phyloP scores from a whole-genome alignment of 345 rosid genomes.

The Geranium rotundifolium region DNA sequence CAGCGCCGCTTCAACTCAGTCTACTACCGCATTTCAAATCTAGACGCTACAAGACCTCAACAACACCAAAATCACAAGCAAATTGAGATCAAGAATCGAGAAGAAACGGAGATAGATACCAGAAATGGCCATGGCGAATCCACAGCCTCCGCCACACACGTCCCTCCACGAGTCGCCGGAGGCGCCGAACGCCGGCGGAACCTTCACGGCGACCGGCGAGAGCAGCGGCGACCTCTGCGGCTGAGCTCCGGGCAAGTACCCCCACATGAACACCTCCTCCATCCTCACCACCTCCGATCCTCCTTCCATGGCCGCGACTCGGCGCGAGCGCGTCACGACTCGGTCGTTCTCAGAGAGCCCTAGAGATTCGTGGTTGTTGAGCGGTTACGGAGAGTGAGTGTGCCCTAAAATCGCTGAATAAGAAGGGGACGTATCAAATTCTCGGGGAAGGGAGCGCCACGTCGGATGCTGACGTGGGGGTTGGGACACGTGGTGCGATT shows the following conservation, averaged over 20 bases:
- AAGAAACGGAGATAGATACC: conserved; percentile 40
- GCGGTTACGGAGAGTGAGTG: neutral
- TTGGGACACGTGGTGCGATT: conserved; percentile 26
- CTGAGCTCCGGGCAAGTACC: conserved; percentile 88
- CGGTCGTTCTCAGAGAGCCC: neutral
- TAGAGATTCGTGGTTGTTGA: neutral
- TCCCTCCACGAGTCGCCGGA: conserved; percentile 44
- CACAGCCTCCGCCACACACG: conserved; percentile 93
- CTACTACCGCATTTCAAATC: too few species aligned
- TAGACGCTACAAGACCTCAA: neutral
- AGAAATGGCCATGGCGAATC: conserved; percentile 91
- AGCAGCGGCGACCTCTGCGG: conserved; percentile 71
- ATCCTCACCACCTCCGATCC: too few species aligned
- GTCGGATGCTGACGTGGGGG: conserved; percentile 39
- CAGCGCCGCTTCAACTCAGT: too few species aligned
- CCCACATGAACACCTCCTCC: conserved; percentile 73
- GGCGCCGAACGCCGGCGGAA: conserved; percentile 20
- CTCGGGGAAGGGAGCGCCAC: conserved; percentile 41
- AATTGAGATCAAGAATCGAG: neutral
- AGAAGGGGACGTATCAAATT: conserved; percentile 38
- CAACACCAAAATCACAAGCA: neutral
- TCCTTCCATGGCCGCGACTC: conserved; percentile 13
- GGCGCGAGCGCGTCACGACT: neutral
- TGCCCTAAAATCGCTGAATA: conserved; percentile 10
- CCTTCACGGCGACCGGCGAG: conserved; percentile 46